Evolutionary conservation across 495 filamentous ascomycete genomes (phyloP), one percentile per base, ranked within the genome.

Genomic region (Podospora tetraspora): DNA sequence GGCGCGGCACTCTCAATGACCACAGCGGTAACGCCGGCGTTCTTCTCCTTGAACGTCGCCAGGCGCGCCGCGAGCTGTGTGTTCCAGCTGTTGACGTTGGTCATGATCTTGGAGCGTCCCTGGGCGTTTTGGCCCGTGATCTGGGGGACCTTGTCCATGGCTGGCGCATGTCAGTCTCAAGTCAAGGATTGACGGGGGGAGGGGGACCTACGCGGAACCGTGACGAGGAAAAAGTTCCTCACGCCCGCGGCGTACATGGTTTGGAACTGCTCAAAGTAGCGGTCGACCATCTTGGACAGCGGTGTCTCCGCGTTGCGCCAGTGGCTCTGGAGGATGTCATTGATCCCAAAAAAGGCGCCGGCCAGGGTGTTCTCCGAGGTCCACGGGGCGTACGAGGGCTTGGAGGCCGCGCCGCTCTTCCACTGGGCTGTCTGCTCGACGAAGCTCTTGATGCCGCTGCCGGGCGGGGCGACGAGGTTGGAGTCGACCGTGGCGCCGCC

Each of bases 401-500:
- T 65, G 27, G 57, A 30, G 21, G 19, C 11, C 1, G 37, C 56
- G 12, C 27, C 58, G 30, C 21, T 57, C 19, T 25, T 29, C 68
- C 68, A 69, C 58, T 29, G 32, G 16, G 34, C 57, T 32, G 58
- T 62, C 63, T 69, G 68, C 29, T 69, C 63, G 19, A 60, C 63
- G 22, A 69, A 61, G 62, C 63, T 66, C 22, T 63, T 57, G 21
- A 69, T 60, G 23, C 68, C 63, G 52, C 29, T 59, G 24, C 63
- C 57, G 21, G 57, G 58, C 3, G 68, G 56, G 57, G 57, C 56
- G 13, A 69, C 68, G 32, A 69, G 22, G 23, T 57, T 30, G 37
- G 57, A 59, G 63, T 69, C 68, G 3, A 69, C 68, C 5, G 68
- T 69, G 23, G 68, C 68, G 16, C 68, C 68, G 10, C 56, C 68